Base-by-base conservation (phyloP, 1,284 basidiomycete species). In the Cryptococcus neoformans region DNA sequence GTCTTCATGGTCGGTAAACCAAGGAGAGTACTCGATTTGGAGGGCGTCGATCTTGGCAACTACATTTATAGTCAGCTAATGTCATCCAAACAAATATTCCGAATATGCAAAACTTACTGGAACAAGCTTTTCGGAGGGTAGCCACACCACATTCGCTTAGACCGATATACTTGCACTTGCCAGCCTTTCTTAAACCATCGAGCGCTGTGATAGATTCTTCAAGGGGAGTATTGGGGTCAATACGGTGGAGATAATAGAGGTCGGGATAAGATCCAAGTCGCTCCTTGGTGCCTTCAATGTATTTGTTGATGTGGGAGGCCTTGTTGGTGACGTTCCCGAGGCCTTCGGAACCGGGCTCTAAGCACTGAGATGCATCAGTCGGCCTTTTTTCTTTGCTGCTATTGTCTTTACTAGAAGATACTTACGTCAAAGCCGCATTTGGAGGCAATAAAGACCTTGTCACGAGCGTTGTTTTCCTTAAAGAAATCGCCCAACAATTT, bases 41-140 rank as follows among this genome's bases (percentile, higher is more conserved):
- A 78, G 55, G 5, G 78, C 77, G 53, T 78, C 77, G 57, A 79
- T 78, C 49, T 78, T 70, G 9, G 67, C 73, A 49, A 79, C 69
- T 66, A 62, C 44, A 51, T 54, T 57, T 47, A 60, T 16, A 16
- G 46, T 39, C 12, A 40, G 59, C 1, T 14, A 28, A 28, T 4
- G 28, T 4, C 9, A 46, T 35, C 28, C 47, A n/a, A 17, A n/a
- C 42, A 28, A 12, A 4, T 7, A 44, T 44, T 8, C 40, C 14
- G 42, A 44, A 44, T n/a, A 44, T 4, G 4, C 28, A 21, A 60
- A 53, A 63, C 71, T 68, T 41, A 76, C 66, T 63, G 21, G 61
- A 58, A 40, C 84, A 80, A 4, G 87, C 87, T 45, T 85, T 83
- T 5, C 85, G 81, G 11, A 89, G 80, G 0, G 84, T 85, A 1